Base-by-base conservation (phyloP, 164 flowering plant genomes). In the Annona squamosa region DNA sequence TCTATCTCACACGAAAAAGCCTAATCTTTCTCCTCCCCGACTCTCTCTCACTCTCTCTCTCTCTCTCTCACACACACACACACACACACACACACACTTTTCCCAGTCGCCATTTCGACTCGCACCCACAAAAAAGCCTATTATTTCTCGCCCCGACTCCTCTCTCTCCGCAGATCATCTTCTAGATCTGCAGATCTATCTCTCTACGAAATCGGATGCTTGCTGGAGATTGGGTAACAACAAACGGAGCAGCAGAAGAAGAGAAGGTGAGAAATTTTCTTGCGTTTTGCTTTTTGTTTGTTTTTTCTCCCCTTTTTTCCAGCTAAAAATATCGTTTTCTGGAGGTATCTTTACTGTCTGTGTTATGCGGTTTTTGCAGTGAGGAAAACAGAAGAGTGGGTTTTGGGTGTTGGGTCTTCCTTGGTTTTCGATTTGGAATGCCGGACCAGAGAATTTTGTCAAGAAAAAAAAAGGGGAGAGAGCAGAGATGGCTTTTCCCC, bases 141-240 rank as follows among this genome's bases (percentile, higher is more conserved):
- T 1, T 6, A 56, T 16, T 56, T 56, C 61, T 56, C 61, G 16
- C 26, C 42, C 18, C 37, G 44, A 37, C 67, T 62, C 56, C 48
- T 65, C 68, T 66, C 70, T 61, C 16, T 4, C 46, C n/a, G 12
- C 47, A 16, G 26, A 37, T 47, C 73, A 75, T 77, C 74, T 74
- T 74, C 69, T 74, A 77, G 78, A 75, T 75, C 75, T 72, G 13
- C 63, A 79, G 82, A 79, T 66, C 70, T 71, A 46, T 57, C 52
- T 42, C 68, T 72, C 72, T 68, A 72, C 67, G 75, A 79, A 74
- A 76, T 42, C 68, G 17, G 67, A 37, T 9, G 67, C 18, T 65
- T 5, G 12, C 43, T 4, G 10, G n/a, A 43, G 17, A 43, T 13
- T 42, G n/a, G 44, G 44, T 3, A 42, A 9, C 18, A 41, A 41